Conservation (phyloP, 2,329 filamentous ascomycete genomes). For the Aspergillus viridinutans region DNA sequence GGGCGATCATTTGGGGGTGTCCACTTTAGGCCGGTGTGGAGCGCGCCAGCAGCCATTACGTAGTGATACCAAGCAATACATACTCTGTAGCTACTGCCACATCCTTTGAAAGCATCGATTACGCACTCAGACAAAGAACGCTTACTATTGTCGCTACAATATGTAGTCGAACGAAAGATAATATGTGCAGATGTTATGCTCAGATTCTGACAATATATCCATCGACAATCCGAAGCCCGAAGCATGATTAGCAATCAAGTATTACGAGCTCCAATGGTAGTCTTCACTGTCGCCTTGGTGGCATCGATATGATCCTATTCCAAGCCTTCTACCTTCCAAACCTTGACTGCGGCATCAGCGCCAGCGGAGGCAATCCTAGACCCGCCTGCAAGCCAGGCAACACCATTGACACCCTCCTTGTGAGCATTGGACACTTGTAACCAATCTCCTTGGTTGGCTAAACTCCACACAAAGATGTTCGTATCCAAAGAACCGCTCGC, state of each 20-base stretch:
- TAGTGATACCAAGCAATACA: not conserved
- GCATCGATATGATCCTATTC: conserved; percentile 16
- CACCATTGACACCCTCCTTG: conserved; percentile 89
- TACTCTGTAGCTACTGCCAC: not conserved
- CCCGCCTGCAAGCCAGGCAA: conserved; percentile 69
- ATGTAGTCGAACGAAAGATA: not conserved
- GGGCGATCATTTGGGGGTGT: not conserved
- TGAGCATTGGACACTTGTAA: conserved; percentile 84
- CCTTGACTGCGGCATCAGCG: conserved; percentile 84
- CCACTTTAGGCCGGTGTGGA: not conserved
- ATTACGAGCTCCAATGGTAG: not conserved
- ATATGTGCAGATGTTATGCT: not conserved
- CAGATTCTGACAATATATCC: not conserved
- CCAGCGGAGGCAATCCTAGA: conserved; percentile 72
- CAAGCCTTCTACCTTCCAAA: conserved; percentile 67
- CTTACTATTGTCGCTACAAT: not conserved
- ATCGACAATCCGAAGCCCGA: not conserved
- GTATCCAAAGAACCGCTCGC: conserved; percentile 86
- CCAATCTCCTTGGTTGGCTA: conserved; percentile 75
- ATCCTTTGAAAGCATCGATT: not conserved
- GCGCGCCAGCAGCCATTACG: not conserved
- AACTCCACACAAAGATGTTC: conserved; percentile 87
- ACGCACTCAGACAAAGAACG: not conserved
- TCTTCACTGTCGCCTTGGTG: not conserved
- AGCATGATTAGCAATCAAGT: not conserved